Evolutionary conservation across 2,329 filamentous ascomycete species (phyloP).

Genomic region (Penicillium sp.): DNA sequence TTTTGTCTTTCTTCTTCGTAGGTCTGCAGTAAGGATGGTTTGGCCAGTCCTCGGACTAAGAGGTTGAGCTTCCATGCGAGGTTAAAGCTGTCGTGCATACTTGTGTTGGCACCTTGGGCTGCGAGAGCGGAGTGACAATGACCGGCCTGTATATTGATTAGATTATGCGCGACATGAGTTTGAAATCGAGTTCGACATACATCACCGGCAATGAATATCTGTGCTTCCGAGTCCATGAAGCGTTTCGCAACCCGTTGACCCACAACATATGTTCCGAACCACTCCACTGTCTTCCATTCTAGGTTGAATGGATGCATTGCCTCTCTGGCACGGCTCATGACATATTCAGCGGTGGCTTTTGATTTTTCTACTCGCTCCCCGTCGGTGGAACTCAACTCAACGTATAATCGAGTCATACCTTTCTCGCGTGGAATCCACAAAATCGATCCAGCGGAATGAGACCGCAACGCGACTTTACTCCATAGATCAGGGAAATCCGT

Average conservation of each 20-base stretch:
- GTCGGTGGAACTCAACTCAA: conserved; percentile 38
- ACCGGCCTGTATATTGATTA: conserved; percentile 23
- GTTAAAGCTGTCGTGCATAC: conserved; percentile 40
- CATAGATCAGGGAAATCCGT: conserved; percentile 74
- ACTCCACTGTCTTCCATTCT: conserved; percentile 47
- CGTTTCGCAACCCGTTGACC: conserved; percentile 50
- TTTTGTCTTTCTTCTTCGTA: conserved; percentile 36
- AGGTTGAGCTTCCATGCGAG: conserved; percentile 39
- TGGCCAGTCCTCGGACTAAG: conserved; percentile 26
- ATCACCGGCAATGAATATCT: conserved; percentile 53
- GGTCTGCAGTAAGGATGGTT: conserved; percentile 24
- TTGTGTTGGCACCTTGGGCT: conserved; percentile 39
- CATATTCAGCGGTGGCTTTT: conserved; percentile 60
- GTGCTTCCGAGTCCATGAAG: conserved; percentile 45
- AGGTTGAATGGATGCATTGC: conserved; percentile 49
- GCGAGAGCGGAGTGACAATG: conserved; percentile 36
- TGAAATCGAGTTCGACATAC: conserved; percentile 18
- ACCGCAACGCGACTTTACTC: conserved; percentile 70
- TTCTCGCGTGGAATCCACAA: conserved; percentile 73
- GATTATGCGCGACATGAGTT: neutral
- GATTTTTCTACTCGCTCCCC: conserved; percentile 32
- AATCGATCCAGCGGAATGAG: conserved; percentile 66
- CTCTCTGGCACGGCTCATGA: conserved; percentile 57
- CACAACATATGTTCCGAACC: conserved; percentile 54
- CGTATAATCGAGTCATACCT: conserved; percentile 66